phyloP scores from a whole-genome alignment of 257 asterid genomes.

The Penstemon barbatus region DNA sequence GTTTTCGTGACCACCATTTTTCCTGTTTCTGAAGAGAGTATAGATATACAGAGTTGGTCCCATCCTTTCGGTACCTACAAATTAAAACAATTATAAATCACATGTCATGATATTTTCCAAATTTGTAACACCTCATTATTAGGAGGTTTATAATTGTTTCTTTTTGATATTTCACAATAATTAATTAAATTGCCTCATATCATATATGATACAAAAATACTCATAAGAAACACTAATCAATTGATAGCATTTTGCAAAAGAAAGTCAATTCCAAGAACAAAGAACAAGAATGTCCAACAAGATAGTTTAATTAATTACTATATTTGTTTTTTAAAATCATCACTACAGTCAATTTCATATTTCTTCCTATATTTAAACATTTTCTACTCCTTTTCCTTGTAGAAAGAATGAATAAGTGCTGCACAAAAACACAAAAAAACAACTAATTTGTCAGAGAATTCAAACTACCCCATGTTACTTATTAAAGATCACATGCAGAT shows the following conservation, averaged over 20 bases:
- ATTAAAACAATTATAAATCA: neutral
- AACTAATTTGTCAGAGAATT: constrained; percentile 13
- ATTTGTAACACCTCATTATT: neutral
- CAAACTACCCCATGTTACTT: constrained; percentile 35
- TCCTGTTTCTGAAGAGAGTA: constrained; percentile 42
- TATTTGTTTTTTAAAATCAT: neutral
- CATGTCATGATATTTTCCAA: neutral
- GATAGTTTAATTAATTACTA: neutral
- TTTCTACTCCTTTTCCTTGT: neutral
- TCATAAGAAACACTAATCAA: no score
- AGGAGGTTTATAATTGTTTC: neutral
- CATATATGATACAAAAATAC: no score
- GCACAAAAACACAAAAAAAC: constrained; percentile 19
- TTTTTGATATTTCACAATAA: no score
- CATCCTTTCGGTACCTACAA: constrained; percentile 57
- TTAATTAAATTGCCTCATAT: no score
- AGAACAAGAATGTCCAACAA: neutral
- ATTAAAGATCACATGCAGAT: constrained; percentile 24
- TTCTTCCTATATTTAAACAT: constrained; percentile 7
- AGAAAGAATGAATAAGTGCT: neutral
- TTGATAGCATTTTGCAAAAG: no score
- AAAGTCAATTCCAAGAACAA: neutral
- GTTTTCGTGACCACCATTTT: constrained; percentile 34
- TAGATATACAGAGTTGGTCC: constrained; percentile 47
- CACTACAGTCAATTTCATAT: neutral